phyloP scores from a whole-genome alignment of 352 stramenopile genomes.

The Phytophthora sp. region DNA sequence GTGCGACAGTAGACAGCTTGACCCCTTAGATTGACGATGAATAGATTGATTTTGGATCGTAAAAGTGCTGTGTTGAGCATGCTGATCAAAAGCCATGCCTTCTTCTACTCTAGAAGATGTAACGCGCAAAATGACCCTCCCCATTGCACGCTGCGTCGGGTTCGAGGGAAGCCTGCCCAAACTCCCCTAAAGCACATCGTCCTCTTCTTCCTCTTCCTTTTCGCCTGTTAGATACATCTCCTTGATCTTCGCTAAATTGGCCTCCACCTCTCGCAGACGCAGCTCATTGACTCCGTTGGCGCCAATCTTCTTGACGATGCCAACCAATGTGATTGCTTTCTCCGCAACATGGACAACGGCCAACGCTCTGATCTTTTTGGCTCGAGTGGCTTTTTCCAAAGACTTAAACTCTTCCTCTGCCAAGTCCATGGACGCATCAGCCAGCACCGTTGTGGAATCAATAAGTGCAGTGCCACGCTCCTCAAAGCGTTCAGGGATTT shows the following conservation, averaged over 20 bases:
- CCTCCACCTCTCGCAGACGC: slow-evolving; percentile 55
- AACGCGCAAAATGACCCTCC: background rate
- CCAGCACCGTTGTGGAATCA: slow-evolving; percentile 60
- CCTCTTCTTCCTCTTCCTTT: slow-evolving; percentile 84
- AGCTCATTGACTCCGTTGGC: slow-evolving; percentile 57
- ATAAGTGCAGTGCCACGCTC: slow-evolving; percentile 69
- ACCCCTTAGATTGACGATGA: slow-evolving; percentile 7
- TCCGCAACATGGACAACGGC: slow-evolving; percentile 75
- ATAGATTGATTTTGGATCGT: slow-evolving; percentile 26
- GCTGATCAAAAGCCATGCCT: slow-evolving; percentile 3
- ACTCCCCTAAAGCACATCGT: slow-evolving; percentile 80
- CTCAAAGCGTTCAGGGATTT: slow-evolving; percentile 81
- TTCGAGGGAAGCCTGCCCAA: slow-evolving; percentile 7
- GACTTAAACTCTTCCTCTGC: slow-evolving; percentile 81
- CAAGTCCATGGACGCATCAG: slow-evolving; percentile 72
- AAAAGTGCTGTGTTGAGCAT: slow-evolving; percentile 16
- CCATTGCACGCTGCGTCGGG: slow-evolving; percentile 4
- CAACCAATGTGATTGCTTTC: slow-evolving; percentile 76
- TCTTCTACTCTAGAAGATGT: slow-evolving; percentile 24
- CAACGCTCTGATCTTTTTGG: slow-evolving; percentile 82
- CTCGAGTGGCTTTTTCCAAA: slow-evolving; percentile 66
- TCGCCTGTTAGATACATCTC: slow-evolving; percentile 64
- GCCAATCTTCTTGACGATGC: slow-evolving; percentile 87
- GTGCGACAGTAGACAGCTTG: slow-evolving; percentile 40
- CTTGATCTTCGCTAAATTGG: slow-evolving; percentile 49